phyloP scores from a whole-genome alignment of 768 basidiomycete species.

The Dictyophora rubrovolvata region DNA sequence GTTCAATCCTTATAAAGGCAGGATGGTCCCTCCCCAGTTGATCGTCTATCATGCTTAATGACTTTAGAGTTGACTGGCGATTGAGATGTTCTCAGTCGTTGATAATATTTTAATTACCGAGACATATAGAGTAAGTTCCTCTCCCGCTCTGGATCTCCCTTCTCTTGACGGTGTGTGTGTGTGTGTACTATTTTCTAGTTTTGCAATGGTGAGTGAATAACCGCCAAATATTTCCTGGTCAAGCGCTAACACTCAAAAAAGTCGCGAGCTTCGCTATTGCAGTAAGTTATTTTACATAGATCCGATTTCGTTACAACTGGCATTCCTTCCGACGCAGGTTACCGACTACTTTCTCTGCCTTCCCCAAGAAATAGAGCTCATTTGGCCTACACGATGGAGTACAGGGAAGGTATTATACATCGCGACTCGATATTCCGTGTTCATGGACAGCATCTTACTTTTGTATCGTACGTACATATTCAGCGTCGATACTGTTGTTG shows the following conservation, averaged over 20 bases:
- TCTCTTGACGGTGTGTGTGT: too few relatives aligned
- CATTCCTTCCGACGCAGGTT: not conserved
- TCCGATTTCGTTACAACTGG: too few relatives aligned
- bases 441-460: not conserved
- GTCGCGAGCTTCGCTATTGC: not conserved
- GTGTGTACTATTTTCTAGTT: not conserved
- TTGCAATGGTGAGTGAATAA: not conserved
- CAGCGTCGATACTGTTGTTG: not conserved
- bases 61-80: too few relatives aligned
- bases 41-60: too few relatives aligned
- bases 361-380: slow-evolving; percentile 1
- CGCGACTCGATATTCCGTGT: not conserved
- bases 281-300: not conserved
- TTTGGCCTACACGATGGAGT: slow-evolving; percentile 7
- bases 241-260: not conserved
- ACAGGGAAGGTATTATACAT: not conserved
- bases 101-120: not conserved
- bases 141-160: too few relatives aligned
- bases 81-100: not conserved
- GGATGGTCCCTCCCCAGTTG: too few relatives aligned
- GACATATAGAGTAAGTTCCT: not conserved
- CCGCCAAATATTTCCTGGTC: not conserved
- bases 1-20: too few relatives aligned
- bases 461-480: not conserved
- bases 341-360: slow-evolving; percentile 10